These are phyloP conservation scores for Ogataea sp. DNA, from an alignment of 805 yeast genomes.

Conservation along the genomic window DNA sequence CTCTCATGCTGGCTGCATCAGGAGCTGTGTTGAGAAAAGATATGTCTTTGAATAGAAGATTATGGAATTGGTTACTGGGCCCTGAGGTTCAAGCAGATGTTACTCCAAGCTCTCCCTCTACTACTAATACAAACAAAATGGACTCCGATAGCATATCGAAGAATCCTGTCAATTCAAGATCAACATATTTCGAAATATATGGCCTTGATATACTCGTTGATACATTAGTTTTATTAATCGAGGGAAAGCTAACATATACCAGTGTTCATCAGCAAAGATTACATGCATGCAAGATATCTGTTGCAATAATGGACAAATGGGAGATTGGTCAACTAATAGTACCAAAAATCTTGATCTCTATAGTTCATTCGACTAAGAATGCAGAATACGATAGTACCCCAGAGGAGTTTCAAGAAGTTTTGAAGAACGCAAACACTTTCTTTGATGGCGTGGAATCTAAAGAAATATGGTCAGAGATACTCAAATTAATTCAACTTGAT, in stretches of 20 bases:
- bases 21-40: slow-evolving; percentile 70
- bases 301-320: slow-evolving; percentile 87
- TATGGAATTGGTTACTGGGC: slow-evolving; percentile 91
- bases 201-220: slow-evolving; percentile 43
- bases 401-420: slow-evolving; percentile 33
- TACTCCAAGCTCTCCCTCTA: slow-evolving; percentile 4
- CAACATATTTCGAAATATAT: slow-evolving; percentile 50
- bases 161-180: slow-evolving; percentile 20
- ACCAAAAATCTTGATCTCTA: slow-evolving; percentile 61
- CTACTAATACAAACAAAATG: slow-evolving; percentile 5
- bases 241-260: slow-evolving; percentile 18
- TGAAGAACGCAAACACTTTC: slow-evolving; percentile 55
- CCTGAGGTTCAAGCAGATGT: slow-evolving; percentile 39
- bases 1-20: slow-evolving; percentile 55
- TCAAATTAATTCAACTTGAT: slow-evolving; percentile 31
- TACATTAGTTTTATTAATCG: slow-evolving; percentile 46
- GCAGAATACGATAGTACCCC: slow-evolving; percentile 12
- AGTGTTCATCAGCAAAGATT: slow-evolving; percentile 26
- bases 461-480: slow-evolving; percentile 65
- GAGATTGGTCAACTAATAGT: slow-evolving; percentile 76
- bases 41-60: slow-evolving; percentile 88
- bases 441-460: slow-evolving; percentile 83
- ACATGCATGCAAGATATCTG: slow-evolving; percentile 54
- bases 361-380: slow-evolving; percentile 41
- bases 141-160: too few relatives aligned